Conservation (phyloP, 2,329 filamentous ascomycete genomes). For the Pseudogymnoascus sp. region DNA sequence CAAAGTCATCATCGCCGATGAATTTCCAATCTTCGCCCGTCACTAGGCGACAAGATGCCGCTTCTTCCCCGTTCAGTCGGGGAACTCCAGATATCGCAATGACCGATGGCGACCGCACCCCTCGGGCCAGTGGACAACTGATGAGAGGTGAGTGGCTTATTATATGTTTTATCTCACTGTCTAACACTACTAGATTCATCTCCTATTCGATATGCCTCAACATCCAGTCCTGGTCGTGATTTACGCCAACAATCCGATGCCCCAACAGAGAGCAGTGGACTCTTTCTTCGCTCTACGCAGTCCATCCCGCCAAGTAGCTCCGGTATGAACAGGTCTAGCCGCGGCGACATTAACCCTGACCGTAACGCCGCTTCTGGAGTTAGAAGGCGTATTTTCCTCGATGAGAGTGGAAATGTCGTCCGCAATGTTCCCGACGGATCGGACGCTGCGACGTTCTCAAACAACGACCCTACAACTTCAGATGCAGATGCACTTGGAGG, state of each 20-base stretch:
- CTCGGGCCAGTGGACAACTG: slow-evolving; percentile 51
- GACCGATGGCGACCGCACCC: slow-evolving; percentile 60
- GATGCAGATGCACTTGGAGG: slow-evolving; percentile 85
- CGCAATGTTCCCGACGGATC: slow-evolving; percentile 47
- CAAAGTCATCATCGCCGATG: slow-evolving; percentile 73
- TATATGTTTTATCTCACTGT: slow-evolving; percentile 5
- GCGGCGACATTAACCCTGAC: slow-evolving; percentile 84
- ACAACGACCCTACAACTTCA: slow-evolving; percentile 72
- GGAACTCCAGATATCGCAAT: slow-evolving; percentile 42
- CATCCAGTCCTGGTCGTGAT: slow-evolving; percentile 70
- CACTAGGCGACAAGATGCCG: slow-evolving; percentile 36
- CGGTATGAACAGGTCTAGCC: slow-evolving; percentile 50
- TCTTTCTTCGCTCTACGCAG: slow-evolving; percentile 66
- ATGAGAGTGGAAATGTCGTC: slow-evolving; percentile 50
- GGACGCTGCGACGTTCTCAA: slow-evolving; percentile 52
- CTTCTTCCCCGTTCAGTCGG: slow-evolving; percentile 48
- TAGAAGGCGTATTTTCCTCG: slow-evolving; percentile 45
- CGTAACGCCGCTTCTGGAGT: slow-evolving; percentile 48
- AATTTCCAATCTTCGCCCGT: slow-evolving; percentile 61
- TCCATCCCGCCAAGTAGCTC: slow-evolving; percentile 43
- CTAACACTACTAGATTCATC: slow-evolving; percentile 63
- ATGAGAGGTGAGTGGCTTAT: slow-evolving; percentile 50
- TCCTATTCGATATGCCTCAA: slow-evolving; percentile 82
- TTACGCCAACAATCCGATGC: slow-evolving; percentile 58
- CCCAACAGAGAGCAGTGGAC: slow-evolving; percentile 73